These are phyloP conservation scores for Filobasidium uniguttulatum DNA, from an alignment of 1,284 basidiomycete species.

Conservation along the genomic window DNA sequence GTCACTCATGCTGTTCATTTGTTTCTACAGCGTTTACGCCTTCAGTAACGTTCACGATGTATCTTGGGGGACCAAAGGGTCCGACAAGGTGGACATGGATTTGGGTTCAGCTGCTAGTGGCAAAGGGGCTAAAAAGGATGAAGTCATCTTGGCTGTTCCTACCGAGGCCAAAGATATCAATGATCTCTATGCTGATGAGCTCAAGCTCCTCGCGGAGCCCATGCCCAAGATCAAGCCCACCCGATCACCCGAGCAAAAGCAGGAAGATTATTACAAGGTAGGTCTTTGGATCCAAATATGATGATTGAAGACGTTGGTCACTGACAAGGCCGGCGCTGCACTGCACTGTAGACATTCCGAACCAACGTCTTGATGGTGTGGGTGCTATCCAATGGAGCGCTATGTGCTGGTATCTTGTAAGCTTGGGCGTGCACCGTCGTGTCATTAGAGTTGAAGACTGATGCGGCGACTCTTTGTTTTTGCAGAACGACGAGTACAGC, in stretches of 20 bases:
- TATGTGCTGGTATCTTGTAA: conserved; percentile 59
- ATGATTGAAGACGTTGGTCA: too few relatives aligned
- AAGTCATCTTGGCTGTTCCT: conserved; percentile 68
- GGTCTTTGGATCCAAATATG: background rate
- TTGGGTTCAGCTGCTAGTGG: conserved; percentile 57
- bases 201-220: conserved; percentile 49
- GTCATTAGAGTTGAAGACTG: background rate
- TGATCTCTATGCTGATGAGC: conserved; percentile 69
- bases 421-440: conserved; percentile 17
- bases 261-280: conserved; percentile 70
- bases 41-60: conserved; percentile 64
- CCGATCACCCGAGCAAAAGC: conserved; percentile 44
- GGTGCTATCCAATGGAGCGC: conserved; percentile 65
- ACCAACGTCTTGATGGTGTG: conserved; percentile 75
- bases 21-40: conserved; percentile 40
- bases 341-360: conserved; percentile 48
- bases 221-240: conserved; percentile 5
- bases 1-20: too few relatives aligned
- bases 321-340: background rate
- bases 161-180: conserved; percentile 75
- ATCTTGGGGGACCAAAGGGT: conserved; percentile 76
- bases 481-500: conserved; percentile 24
- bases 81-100: conserved; percentile 70
- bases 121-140: conserved; percentile 40
- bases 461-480: background rate